Percentiles rank a stretch among this genome's conserved stretches.
phyloP scores from a whole-genome alignment of 768 basidiomycete genomes.

The Leccinellum rugosiceps region DNA sequence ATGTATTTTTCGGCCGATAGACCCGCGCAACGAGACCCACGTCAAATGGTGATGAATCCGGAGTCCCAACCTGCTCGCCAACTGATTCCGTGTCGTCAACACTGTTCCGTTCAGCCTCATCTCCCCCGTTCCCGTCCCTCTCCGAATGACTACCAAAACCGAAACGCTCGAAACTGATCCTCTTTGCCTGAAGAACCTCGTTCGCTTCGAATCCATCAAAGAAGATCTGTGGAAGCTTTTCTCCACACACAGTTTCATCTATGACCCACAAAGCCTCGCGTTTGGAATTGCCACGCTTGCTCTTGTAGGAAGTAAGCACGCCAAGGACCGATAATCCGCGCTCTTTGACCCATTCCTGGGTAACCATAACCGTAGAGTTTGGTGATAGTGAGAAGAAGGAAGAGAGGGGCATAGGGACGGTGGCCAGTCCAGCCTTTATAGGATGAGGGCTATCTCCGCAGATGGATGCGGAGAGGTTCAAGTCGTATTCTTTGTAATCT shows the following conservation, averaged over 20 bases:
- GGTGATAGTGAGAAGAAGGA: slow-evolving; percentile 34
- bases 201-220: slow-evolving; percentile 59
- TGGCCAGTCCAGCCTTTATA: slow-evolving; percentile 73
- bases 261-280: slow-evolving; percentile 69
- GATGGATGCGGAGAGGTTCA: slow-evolving; percentile 37
- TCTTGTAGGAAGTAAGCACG: slow-evolving; percentile 71
- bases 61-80: slow-evolving; percentile 2
- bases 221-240: slow-evolving; percentile 38
- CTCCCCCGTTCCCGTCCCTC: slow-evolving; percentile 12
- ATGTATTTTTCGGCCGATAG: slow-evolving; percentile 64
- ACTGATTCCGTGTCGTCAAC: slow-evolving; percentile 22
- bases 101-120: slow-evolving; percentile 5
- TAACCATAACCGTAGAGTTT: slow-evolving; percentile 5
- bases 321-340: slow-evolving; percentile 67
- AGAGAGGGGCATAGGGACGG: slow-evolving; percentile 71
- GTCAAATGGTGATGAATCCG: slow-evolving; percentile 24
- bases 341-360: slow-evolving; percentile 62
- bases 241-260: slow-evolving; percentile 32
- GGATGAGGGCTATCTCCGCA: slow-evolving; percentile 25
- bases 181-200: slow-evolving; percentile 49
- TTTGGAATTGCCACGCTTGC: slow-evolving; percentile 51
- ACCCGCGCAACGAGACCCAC: slow-evolving; percentile 36
- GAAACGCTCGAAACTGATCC: slow-evolving; percentile 26
- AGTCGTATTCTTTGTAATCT: slow-evolving; percentile 91
- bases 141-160: slow-evolving; percentile 10